Percentiles rank a stretch among this genome's conserved stretches.
These are phyloP conservation scores for Lachnellula suecica DNA, from an alignment of 2,329 filamentous ascomycete genomes.

Conservation along the genomic window DNA sequence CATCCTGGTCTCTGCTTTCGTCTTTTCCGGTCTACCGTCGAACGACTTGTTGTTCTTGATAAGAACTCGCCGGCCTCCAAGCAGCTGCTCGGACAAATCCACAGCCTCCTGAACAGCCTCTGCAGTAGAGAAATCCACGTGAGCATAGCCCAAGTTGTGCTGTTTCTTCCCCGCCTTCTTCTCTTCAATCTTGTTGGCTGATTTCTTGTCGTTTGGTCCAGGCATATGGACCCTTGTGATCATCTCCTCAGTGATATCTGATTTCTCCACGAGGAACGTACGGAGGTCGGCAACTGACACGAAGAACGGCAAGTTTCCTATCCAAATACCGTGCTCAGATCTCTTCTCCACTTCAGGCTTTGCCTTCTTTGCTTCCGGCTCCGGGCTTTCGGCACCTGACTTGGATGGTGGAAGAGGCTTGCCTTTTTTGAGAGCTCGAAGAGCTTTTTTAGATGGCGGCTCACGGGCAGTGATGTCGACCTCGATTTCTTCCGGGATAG, in stretches of 20 bases:
- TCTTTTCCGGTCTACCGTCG: conserved; percentile 80
- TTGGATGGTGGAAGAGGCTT: conserved; percentile 53
- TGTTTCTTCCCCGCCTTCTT: conserved; percentile 29
- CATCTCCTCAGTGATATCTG: conserved; percentile 64
- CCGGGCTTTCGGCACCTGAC: conserved; percentile 38
- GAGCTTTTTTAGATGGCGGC: conserved; percentile 90
- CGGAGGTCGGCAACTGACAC: conserved; percentile 73
- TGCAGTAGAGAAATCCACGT: conserved; percentile 79
- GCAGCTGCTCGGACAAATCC: conserved; percentile 79
- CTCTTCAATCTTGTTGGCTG: conserved; percentile 32
- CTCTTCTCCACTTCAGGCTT: conserved; percentile 52
- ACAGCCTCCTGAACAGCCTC: conserved; percentile 72
- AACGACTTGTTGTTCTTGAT: conserved; percentile 93
- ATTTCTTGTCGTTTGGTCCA: conserved; percentile 45
- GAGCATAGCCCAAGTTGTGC: conserved; percentile 89
- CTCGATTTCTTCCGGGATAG: conserved; percentile 70
- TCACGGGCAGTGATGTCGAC: conserved; percentile 89
- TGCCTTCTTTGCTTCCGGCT: conserved; percentile 40
- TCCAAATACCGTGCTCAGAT: conserved; percentile 87
- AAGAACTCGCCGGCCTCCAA: conserved; percentile 75
- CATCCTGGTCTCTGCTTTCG: conserved; percentile 33
- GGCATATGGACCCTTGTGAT: conserved; percentile 72
- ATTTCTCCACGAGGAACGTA: conserved; percentile 74
- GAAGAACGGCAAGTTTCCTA: conserved; percentile 90
- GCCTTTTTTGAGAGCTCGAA: conserved; percentile 85